A percentile compares a stretch with the other conserved stretches of the same genome.
Evolutionary conservation across 352 stramenopile species (phyloP).

Genomic region (Pythium graminicola): DNA sequence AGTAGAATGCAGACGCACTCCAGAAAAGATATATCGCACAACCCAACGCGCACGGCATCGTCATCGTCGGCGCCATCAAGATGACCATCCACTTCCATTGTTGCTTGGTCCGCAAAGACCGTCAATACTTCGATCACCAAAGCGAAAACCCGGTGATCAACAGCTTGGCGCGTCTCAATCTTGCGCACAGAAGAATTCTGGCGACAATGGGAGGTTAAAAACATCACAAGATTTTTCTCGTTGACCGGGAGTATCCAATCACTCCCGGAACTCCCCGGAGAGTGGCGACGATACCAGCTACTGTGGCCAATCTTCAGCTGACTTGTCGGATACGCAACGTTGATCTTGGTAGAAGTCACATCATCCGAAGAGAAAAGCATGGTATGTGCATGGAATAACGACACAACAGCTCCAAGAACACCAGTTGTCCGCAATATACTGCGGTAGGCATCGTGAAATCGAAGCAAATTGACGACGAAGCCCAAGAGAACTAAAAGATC

Average conservation of each 20-base stretch:
- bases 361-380: conserved; percentile 22
- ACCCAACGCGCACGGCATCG: conserved; percentile 20
- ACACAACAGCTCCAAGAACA: conserved; percentile 31
- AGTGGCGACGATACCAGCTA: conserved; percentile 14
- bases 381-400: conserved; percentile 39
- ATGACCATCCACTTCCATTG: not conserved
- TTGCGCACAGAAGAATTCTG: conserved; percentile 22
- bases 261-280: conserved; percentile 1
- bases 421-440: conserved; percentile 33
- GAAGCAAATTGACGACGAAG: conserved; percentile 22
- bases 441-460: conserved; percentile 40
- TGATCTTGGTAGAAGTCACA: conserved; percentile 32
- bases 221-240: conserved; percentile 30
- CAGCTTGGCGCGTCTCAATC: conserved; percentile 7
- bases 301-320: conserved; percentile 24
- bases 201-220: conserved; percentile 52
- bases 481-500: conserved; percentile 31
- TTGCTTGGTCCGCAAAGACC: conserved; percentile 17
- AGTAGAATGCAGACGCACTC: conserved; percentile 43
- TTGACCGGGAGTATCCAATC: conserved; percentile 20
- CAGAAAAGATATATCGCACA: conserved; percentile 36
- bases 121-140: conserved; percentile 42
- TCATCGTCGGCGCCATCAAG: conserved; percentile 20
- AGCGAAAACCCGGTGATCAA: conserved; percentile 30
- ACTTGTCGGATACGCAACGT: conserved; percentile 45